Percentiles rank a stretch among this genome's conserved stretches.
These are phyloP conservation scores for Fusarium pseudograminearum DNA, from an alignment of 2,329 filamentous ascomycete genomes.

Conservation along the genomic window DNA sequence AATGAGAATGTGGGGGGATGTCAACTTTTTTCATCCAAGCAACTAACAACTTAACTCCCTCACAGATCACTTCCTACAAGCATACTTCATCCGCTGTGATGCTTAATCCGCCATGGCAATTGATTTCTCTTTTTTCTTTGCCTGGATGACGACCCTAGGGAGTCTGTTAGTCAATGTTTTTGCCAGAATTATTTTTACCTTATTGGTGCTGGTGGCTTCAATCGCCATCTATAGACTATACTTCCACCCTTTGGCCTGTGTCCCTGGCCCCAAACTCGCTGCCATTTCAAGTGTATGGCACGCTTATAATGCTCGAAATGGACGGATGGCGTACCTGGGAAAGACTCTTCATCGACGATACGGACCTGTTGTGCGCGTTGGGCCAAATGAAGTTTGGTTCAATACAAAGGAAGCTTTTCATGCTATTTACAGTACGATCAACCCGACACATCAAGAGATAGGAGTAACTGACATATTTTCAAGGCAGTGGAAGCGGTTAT, in stretches of 20 bases:
- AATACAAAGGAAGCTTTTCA: conserved; percentile 61
- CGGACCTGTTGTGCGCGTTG: conserved; percentile 64
- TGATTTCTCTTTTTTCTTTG: conserved; percentile 4
- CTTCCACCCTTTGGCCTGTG: conserved; percentile 58
- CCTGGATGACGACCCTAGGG: conserved; percentile 11
- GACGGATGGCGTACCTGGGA: conserved; percentile 57
- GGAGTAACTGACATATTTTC: neutral
- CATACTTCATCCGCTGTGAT: conserved; percentile 15
- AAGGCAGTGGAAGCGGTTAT: conserved; percentile 61
- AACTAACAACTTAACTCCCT: neutral
- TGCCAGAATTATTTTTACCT: conserved; percentile 2
- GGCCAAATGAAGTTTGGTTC: conserved; percentile 67
- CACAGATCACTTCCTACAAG: neutral
- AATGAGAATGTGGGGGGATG: conserved; percentile 23
- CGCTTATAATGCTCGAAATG: conserved; percentile 59
- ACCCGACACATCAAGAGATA: neutral
- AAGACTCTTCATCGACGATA: conserved; percentile 60
- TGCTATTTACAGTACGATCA: conserved; percentile 49
- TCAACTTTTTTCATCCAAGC: conserved; percentile 15
- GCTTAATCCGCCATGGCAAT: conserved; percentile 20
- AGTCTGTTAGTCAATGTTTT: conserved; percentile 1
- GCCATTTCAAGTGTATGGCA: conserved; percentile 63
- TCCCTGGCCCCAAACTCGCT: conserved; percentile 62
- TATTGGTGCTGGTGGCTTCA: conserved; percentile 32
- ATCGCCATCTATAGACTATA: conserved; percentile 54